These are phyloP conservation scores for Taxawa tesnikishii DNA, from an alignment of 2,329 filamentous ascomycete species.

Conservation along the genomic window DNA sequence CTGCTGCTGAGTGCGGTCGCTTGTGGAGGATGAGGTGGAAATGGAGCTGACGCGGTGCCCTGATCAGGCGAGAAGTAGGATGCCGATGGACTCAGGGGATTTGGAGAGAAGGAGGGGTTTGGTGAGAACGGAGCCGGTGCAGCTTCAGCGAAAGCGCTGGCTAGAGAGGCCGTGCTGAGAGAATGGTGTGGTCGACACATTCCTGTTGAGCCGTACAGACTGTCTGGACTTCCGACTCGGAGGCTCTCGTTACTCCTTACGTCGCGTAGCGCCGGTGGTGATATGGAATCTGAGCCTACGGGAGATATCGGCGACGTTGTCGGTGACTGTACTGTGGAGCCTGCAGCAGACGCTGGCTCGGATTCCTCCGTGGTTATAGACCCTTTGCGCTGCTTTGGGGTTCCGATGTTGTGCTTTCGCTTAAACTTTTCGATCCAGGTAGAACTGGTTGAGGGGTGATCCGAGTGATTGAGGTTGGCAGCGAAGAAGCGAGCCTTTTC, in stretches of 20 bases:
- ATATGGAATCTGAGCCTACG: constrained; percentile 50
- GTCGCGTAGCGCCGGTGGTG: constrained; percentile 50
- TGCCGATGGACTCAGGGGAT: constrained; percentile 60
- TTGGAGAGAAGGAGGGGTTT: constrained; percentile 47
- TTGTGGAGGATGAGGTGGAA: constrained; percentile 27
- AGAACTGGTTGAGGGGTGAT: constrained; percentile 50
- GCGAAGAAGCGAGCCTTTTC: constrained; percentile 78
- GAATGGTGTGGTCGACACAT: constrained; percentile 52
- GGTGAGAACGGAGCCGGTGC: constrained; percentile 47
- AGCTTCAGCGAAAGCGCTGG: constrained; percentile 54
- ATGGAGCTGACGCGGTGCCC: constrained; percentile 49
- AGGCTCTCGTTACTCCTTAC: constrained; percentile 58
- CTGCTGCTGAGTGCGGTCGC: constrained; percentile 30
- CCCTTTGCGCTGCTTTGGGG: constrained; percentile 41
- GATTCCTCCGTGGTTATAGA: constrained; percentile 53
- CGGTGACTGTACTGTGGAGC: constrained; percentile 50
- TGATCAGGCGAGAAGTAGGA: constrained; percentile 66
- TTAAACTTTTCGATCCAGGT: constrained; percentile 95
- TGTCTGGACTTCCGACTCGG: constrained; percentile 46
- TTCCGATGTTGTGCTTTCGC: constrained; percentile 60
- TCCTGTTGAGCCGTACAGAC: constrained; percentile 11
- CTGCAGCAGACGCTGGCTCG: constrained; percentile 45
- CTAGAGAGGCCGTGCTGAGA: constrained; percentile 52
- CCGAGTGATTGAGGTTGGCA: constrained; percentile 53
- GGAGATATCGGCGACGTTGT: constrained; percentile 65